Evolutionary conservation across 352 stramenopile species (phyloP), one percentile per base, ranked within the genome.

Genomic region (Phytopythium chamaehyphon): DNA sequence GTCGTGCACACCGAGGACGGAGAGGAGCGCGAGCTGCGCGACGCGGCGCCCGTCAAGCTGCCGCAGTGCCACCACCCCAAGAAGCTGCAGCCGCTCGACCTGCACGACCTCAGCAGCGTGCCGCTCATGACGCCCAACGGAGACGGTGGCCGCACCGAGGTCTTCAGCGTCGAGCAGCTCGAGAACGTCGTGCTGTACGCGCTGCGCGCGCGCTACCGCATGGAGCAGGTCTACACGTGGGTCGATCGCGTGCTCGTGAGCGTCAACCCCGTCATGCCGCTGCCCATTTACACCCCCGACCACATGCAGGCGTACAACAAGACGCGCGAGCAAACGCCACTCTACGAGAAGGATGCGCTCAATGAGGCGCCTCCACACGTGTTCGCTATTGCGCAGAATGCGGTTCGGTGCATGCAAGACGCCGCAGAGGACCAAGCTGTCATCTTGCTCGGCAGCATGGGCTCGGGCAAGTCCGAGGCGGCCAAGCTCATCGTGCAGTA

Each of bases 201-300:
- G 9, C 50, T 93, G 24, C 62, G 83, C 36, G 76, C 79, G 26
- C 69, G 83, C 11, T 93, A 87, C 54, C 77, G 83, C 40, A 86
- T 88, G 69, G 83, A 93, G 54, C 78, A 87, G 37, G 66, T 93
- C 43, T 93, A 90, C 64, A 93, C 83, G 33, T 90, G 79, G 79
- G 71, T 90, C 26, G 80, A 90, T 54, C 74, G 76, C 18, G 79
- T 93, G 5, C 65, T 93, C 3, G 63, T 93, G 5, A 81, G 74
- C 19, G 48, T 93, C 15, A 93, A 93, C 49, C 83, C 83, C 0
- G 70, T 89, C 21, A 69, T 62, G 18, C 71, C 79, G 23, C 60
- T 93, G 26, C 79, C 83, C 5, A 88, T 93, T 26, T 93, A 88
- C 59, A 93, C 83, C n/a, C 83, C 83, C 0, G 76, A 90, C 51